phyloP scores from a whole-genome alignment of 257 asterid genomes.

The Rehmannia glutinosa region DNA sequence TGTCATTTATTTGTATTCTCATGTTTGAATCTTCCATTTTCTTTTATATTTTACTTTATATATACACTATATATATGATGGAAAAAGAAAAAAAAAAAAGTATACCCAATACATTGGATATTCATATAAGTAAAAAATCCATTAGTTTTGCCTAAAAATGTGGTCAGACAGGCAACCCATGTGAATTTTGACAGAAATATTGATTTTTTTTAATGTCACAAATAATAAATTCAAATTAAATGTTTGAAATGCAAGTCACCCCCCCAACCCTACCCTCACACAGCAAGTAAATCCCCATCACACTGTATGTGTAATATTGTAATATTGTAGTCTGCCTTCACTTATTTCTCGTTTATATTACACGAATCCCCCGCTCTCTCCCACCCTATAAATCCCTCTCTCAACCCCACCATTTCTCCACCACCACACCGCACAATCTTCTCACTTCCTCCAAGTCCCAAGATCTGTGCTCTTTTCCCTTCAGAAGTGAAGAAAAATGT shows the following conservation, averaged over 20 bases:
- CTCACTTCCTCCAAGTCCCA: background rate
- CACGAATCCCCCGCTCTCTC: conserved; percentile 23
- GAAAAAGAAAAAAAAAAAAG: too few species aligned
- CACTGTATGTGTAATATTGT: background rate
- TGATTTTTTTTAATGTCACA: too few species aligned
- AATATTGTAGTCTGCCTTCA: background rate
- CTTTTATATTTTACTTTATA: too few species aligned
- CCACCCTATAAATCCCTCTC: conserved; percentile 18
- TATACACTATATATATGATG: too few species aligned
- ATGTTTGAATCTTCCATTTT: too few species aligned
- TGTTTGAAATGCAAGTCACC: background rate
- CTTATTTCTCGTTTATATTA: conserved; percentile 21
- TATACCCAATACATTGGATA: too few species aligned
- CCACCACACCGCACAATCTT: background rate
- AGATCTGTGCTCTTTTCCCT: background rate
- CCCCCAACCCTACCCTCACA: background rate
- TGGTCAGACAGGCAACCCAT: conserved; percentile 22
- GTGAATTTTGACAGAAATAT: conserved; percentile 18
- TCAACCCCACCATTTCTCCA: conserved; percentile 9
- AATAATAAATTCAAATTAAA: background rate
- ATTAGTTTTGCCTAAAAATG: background rate
- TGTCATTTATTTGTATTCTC: too few species aligned
- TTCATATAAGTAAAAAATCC: background rate
- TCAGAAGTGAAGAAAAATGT: conserved; percentile 4
- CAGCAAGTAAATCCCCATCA: background rate